These are phyloP conservation scores for Dendrocalamus latiflorus DNA, from an alignment of 202 grass and related monocot genomes.

Conservation along the genomic window DNA sequence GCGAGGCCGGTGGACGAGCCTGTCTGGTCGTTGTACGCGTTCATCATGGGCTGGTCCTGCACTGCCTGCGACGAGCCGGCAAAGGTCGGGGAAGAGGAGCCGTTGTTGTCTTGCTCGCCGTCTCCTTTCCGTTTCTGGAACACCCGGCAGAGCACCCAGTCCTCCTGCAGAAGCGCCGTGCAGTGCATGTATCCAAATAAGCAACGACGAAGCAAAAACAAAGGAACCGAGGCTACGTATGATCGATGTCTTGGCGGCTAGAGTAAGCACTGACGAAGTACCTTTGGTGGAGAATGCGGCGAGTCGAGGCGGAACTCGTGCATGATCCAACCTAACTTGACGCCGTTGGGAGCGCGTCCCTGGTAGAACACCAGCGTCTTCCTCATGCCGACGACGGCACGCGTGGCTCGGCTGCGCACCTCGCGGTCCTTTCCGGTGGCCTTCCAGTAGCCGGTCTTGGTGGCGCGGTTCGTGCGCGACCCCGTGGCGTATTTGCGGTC, in stretches of 20 bases:
- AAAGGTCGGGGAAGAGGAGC: conserved; percentile 23
- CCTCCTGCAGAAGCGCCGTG: conserved; percentile 51
- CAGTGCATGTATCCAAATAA: background rate
- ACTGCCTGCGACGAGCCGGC: conserved; percentile 12
- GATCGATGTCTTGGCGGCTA: background rate
- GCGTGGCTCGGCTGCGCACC: conserved; percentile 41
- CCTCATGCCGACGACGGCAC: conserved; percentile 67
- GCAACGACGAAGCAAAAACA: background rate
- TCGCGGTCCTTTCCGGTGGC: conserved; percentile 83
- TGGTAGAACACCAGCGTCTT: conserved; percentile 91
- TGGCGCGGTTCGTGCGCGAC: conserved; percentile 80
- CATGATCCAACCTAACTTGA: conserved; percentile 84
- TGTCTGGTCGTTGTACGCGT: conserved; percentile 22
- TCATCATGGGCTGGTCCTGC: conserved; percentile 23
- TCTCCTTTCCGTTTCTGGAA: conserved; percentile 57
- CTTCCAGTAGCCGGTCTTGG: conserved; percentile 88
- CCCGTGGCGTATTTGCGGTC: conserved; percentile 92
- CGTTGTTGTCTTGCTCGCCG: conserved; percentile 15
- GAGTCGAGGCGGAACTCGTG: conserved; percentile 90
- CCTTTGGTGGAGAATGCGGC: conserved; percentile 58
- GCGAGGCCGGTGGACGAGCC: background rate
- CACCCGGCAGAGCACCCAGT: conserved; percentile 94
- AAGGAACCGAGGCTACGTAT: background rate
- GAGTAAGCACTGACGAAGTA: background rate
- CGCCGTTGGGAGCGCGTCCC: conserved; percentile 76